Evolutionary conservation across 2,329 filamentous ascomycete species (phyloP).

Genomic region (Conoideocrella luteorostrata): DNA sequence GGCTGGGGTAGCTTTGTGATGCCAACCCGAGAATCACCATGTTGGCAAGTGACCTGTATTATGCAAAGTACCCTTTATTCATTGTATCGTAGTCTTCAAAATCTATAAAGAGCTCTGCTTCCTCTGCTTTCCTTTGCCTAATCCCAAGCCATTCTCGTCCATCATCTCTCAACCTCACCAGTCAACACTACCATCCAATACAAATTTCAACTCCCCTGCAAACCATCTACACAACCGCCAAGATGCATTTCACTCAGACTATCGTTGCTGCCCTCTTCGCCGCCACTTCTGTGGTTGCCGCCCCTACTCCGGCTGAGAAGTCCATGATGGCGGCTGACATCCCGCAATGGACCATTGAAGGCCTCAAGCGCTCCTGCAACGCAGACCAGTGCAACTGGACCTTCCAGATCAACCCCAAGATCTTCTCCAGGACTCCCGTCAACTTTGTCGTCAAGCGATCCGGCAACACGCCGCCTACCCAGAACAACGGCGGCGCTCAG

Average conservation of each 20-base stretch:
- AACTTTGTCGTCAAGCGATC: slow-evolving; percentile 13
- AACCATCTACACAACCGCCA: slow-evolving; percentile 15
- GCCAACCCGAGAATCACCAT: no score
- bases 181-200: neutral
- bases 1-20: no score
- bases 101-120: no score
- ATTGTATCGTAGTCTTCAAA: no score
- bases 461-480: slow-evolving; percentile 32
- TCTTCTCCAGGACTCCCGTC: no score
- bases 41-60: no score
- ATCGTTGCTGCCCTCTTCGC: slow-evolving; percentile 29
- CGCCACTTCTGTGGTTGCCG: slow-evolving; percentile 29
- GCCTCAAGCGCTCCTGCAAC: slow-evolving; percentile 34
- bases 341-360: slow-evolving; percentile 36
- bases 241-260: slow-evolving; percentile 37
- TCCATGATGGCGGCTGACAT: slow-evolving; percentile 32
- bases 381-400: slow-evolving; percentile 31
- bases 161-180: no score
- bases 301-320: slow-evolving; percentile 24
- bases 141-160: no score
- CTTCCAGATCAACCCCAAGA: slow-evolving; percentile 39
- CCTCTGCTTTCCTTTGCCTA: no score
- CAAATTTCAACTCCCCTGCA: no score
- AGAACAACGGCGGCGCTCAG: slow-evolving; percentile 20
- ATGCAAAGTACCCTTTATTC: no score